Evolutionary conservation across 1,139 yeast species (phyloP).

Genomic region (Geotrichum europaeum): DNA sequence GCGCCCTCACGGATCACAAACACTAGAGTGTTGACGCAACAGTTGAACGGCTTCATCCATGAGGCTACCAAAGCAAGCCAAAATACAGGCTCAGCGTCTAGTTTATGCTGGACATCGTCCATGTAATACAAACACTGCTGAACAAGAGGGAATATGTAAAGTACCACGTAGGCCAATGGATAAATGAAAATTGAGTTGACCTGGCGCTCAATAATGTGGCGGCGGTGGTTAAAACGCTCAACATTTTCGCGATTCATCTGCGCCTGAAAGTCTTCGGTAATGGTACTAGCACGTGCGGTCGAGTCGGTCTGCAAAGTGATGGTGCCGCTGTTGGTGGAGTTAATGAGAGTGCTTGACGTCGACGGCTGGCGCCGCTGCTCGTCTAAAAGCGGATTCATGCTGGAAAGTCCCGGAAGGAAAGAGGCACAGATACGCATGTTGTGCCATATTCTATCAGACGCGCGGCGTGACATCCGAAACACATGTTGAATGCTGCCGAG

Average conservation of each 20-base stretch:
- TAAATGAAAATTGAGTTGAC: constrained; percentile 75
- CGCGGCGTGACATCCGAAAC: neutral
- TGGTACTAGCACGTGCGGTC: constrained; percentile 15
- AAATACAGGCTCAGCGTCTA: constrained; percentile 42
- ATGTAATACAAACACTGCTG: constrained; percentile 55
- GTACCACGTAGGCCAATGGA: constrained; percentile 70
- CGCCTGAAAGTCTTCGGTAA: constrained; percentile 42
- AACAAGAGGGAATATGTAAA: constrained; percentile 81
- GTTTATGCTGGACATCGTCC: constrained; percentile 7
- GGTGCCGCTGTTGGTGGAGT: neutral
- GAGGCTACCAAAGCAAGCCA: constrained; percentile 69
- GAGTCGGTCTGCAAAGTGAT: neutral
- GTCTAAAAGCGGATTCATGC: constrained; percentile 1
- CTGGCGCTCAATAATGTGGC: constrained; percentile 65
- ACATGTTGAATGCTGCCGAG: neutral
- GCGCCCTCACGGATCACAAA: constrained; percentile 61
- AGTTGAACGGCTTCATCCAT: constrained; percentile 74
- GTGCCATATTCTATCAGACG: neutral
- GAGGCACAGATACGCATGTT: neutral
- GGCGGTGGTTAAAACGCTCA: constrained; percentile 53
- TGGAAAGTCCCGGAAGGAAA: constrained; percentile 1
- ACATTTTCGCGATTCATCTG: constrained; percentile 45
- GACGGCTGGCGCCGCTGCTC: neutral
- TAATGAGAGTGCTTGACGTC: neutral
- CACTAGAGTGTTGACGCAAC: constrained; percentile 69